Base-by-base conservation (phyloP, 1,284 basidiomycete genomes). In the Pholiota adiposa region DNA sequence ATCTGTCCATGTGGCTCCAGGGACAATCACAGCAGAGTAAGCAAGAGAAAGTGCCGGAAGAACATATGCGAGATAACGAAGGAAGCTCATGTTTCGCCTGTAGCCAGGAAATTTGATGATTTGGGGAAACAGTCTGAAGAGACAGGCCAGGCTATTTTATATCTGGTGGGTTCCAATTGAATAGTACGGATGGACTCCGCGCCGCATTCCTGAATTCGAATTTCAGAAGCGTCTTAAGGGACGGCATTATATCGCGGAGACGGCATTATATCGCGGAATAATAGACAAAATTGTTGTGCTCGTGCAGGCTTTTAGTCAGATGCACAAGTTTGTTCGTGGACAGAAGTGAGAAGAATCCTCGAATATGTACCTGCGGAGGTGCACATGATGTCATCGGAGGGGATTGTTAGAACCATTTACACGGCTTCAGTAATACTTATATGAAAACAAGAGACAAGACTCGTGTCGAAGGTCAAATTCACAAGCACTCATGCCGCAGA, bases 1-100 rank as follows among this genome's bases (percentile, higher is more conserved):
- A 67, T 88, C 86, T 5, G 78, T 83, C 86, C 85, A 87, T 3
- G 79, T 75, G n/a, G 86, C 85, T 23, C 86, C 86, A 19, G 85
- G 80, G 4, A 87, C 85, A 60, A 88, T 85, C 53, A 84, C 80
- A 11, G 73, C 73, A 27, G 77, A 76, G 27, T 44, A 36, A 44
- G 60, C 18, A 21, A 54, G 12, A 48, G 16, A 46, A 19, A 56
- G 23, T 38, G 44, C n/a, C 14, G 54, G 55, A 41, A 54, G 44
- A 48, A 38, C 21, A 52, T 19, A 14, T 25, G 46, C 27, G 19
- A 46, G 21, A 27, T 23, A 21, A 40, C 54, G 57, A 25, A 50
- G 31, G 51, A 34, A 57, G 25, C 12, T 56, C 58, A 56, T 56
- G 34, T 18, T 43, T 14, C n/a, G n/a, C n/a, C 3, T 16, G 19